Base-by-base conservation (phyloP, 441 rosid genomes). In the Hura crepitans region DNA sequence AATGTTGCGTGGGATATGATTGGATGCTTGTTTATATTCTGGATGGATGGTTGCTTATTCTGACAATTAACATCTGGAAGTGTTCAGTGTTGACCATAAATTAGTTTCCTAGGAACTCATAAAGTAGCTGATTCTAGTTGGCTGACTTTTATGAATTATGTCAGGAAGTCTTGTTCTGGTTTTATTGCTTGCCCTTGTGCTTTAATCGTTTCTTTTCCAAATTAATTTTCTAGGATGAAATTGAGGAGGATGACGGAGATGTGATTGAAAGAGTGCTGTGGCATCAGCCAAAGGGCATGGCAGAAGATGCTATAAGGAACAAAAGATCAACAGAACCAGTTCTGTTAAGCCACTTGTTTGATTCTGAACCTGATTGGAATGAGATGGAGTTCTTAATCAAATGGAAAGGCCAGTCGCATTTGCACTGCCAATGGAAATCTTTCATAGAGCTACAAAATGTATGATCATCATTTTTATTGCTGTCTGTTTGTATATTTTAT, bases 321-420 rank as follows among this genome's bases (percentile, higher is more conserved):
- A 85, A 80, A 74, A 85, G 83, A 79, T 84, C 91, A 60, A 74
- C 82, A 17, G 94, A 86, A 69, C 99, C 99, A 76, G 84, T 84
- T 76, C 76, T 93, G 55, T 68, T 86, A 50, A 86, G 89, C 84
- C 85, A 84, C 80, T 77, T 91, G 79, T 93, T 88, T 85, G 93
- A 86, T 80, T 80, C 84, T 72, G 90, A 84, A 74, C 85, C 91
- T 55, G 92, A 93, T 82, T 96, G 97, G 98, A 85, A 87, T 72
- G 87, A 86, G 55, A 86, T 91, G 84, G 99, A 93, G 80, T 91
- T 93, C 82, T 83, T 91, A 75, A 93, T 96, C 71, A 96, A 96
- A 85, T 96, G 98, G 99, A 96, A 96, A 82, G 98, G 98, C 79
- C 97, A 88, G 85, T 96, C 99, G 31, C 99, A 96, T 77, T 83